phyloP scores from a whole-genome alignment of 805 yeast species.

The Monosporozyma solicola region DNA sequence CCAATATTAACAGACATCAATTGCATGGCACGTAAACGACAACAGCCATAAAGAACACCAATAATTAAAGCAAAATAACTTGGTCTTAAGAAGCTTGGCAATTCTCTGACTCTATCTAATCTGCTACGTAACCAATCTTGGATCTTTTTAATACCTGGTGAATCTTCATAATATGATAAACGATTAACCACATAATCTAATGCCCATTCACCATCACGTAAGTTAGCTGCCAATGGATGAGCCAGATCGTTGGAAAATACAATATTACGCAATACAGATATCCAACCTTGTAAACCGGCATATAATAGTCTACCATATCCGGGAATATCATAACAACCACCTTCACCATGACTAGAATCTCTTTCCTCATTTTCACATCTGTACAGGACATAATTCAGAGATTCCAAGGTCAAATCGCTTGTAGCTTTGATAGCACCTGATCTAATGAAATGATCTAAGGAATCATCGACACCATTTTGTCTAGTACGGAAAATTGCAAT shows the following conservation, averaged over 20 bases:
- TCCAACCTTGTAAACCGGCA: conserved; percentile 94
- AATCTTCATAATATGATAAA: conserved; percentile 42
- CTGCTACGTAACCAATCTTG: conserved; percentile 63
- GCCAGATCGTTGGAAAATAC: conserved; percentile 68
- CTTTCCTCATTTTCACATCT: conserved; percentile 82
- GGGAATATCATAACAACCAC: conserved; percentile 72
- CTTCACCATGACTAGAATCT: conserved; percentile 62
- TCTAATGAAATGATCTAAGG: conserved; percentile 58
- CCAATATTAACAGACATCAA: conserved; percentile 48
- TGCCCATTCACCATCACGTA: conserved; percentile 85
- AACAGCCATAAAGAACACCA: conserved; percentile 77
- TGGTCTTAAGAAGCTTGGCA: conserved; percentile 78
- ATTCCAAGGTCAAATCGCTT: conserved; percentile 47
- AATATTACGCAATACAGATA: conserved; percentile 51
- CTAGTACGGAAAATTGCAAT: conserved; percentile 73
- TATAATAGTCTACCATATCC: conserved; percentile 63
- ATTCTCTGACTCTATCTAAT: conserved; percentile 48
- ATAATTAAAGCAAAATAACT: conserved; percentile 78
- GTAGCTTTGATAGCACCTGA: conserved; percentile 74
- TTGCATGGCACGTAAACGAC: conserved; percentile 56
- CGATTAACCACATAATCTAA: conserved; percentile 64
- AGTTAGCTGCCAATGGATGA: conserved; percentile 72
- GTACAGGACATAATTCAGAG: conserved; percentile 67
- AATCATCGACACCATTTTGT: conserved; percentile 54
- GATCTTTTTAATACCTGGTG: conserved; percentile 44